Percentiles rank a stretch among this genome's conserved stretches.
These are phyloP conservation scores for Conoideocrella luteorostrata DNA, from an alignment of 2,329 filamentous ascomycete genomes.

Conservation along the genomic window DNA sequence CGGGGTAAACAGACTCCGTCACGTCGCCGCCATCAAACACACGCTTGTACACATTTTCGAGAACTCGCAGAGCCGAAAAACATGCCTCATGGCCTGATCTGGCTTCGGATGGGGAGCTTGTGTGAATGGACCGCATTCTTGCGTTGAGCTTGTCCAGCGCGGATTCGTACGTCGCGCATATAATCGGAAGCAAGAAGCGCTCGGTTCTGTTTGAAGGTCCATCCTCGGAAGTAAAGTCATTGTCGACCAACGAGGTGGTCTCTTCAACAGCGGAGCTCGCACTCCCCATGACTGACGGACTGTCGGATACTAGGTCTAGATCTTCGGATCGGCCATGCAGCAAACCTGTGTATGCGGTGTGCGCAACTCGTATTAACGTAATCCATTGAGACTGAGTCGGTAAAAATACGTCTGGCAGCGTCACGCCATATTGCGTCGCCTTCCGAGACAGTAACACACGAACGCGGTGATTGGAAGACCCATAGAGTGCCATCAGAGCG, in stretches of 20 bases:
- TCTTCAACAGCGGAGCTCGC: neutral
- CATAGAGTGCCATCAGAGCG: conserved; percentile 36
- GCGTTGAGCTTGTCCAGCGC: conserved; percentile 6
- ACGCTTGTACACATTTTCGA: neutral
- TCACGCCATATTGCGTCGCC: conserved; percentile 11
- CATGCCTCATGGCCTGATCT: too few species aligned
- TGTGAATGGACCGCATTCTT: neutral
- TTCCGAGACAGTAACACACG: conserved; percentile 26
- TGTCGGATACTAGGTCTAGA: neutral
- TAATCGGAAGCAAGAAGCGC: conserved; percentile 5
- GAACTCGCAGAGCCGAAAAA: neutral
- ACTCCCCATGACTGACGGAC: neutral
- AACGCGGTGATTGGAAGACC: conserved; percentile 29
- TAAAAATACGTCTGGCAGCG: conserved; percentile 19
- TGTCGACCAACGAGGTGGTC: neutral
- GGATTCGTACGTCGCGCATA: conserved; percentile 6
- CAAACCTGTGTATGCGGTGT: conserved; percentile 26
- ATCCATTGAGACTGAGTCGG: conserved; percentile 31
- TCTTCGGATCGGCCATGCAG: conserved; percentile 12
- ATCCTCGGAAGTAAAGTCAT: conserved; percentile 1
- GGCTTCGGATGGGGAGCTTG: too few species aligned
- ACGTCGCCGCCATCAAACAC: neutral
- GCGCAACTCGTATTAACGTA: conserved; percentile 28
- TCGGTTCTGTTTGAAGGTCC: conserved; percentile 9
- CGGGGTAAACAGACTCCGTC: neutral